phyloP scores from a whole-genome alignment of 768 basidiomycete genomes.

The Boletus eberwhitei region DNA sequence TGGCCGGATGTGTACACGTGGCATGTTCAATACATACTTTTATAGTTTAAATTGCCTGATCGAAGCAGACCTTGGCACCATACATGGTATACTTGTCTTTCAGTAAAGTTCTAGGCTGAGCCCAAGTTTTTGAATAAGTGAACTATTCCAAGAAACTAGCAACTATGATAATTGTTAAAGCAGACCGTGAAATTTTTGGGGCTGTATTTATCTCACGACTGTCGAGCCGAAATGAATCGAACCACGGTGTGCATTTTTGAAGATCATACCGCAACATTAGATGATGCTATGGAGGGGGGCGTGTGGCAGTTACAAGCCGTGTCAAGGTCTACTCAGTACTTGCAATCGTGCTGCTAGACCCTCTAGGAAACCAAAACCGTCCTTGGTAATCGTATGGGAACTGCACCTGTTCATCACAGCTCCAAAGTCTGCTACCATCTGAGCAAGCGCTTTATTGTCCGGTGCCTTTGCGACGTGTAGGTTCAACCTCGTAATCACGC shows the following conservation, averaged over 20 bases:
- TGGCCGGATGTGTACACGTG: conserved; percentile 30
- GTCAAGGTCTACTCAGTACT: conserved; percentile 17
- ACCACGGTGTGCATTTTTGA: not conserved
- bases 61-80: not conserved
- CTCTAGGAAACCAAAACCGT: conserved; percentile 67
- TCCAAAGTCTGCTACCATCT: conserved; percentile 68
- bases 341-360: conserved; percentile 54
- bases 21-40: not conserved
- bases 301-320: not conserved
- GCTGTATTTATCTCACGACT: not conserved
- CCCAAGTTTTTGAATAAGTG: not conserved
- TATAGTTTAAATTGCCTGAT: not conserved
- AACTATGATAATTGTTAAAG: not conserved
- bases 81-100: not conserved
- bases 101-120: not conserved
- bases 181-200: not conserved
- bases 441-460: conserved; percentile 56
- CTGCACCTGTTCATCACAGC: conserved; percentile 64
- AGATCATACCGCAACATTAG: conserved; percentile 1
- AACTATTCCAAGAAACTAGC: too few relatives aligned
- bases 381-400: conserved; percentile 74
- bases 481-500: conserved; percentile 55
- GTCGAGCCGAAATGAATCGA: not conserved
- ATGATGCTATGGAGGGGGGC: not conserved
- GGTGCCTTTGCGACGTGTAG: conserved; percentile 49